phyloP scores from a whole-genome alignment of 345 rosid genomes.

The Pistacia integerrima region DNA sequence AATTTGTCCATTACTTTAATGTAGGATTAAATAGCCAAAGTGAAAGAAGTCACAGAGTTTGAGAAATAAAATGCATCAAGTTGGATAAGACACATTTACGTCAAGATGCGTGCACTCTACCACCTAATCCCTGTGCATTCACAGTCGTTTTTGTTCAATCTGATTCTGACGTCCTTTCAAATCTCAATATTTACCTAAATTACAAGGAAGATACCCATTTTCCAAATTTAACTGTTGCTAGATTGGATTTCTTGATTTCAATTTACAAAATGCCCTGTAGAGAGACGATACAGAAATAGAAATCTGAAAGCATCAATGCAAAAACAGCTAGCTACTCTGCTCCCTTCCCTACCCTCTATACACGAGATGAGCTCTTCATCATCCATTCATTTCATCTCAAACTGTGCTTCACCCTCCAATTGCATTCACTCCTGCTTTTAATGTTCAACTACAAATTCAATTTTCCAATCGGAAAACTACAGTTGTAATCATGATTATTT shows the following conservation, averaged over 20 bases:
- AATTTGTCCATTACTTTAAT: background rate
- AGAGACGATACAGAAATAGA: no score
- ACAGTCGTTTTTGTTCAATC: conserved; percentile 6
- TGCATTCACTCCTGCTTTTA: background rate
- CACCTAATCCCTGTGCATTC: conserved; percentile 1
- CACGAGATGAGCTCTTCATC: no score
- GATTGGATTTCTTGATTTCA: background rate
- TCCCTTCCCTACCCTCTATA: no score
- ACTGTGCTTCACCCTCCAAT: no score
- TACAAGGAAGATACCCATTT: background rate
- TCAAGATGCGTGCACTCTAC: conserved; percentile 30
- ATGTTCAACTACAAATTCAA: background rate
- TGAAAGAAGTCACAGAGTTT: background rate
- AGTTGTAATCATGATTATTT: no score
- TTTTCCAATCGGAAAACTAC: no score
- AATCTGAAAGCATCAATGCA: no score
- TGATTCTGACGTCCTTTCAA: conserved; percentile 6
- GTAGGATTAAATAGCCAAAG: background rate
- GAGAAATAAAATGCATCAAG: background rate
- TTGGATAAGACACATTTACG: conserved; percentile 17
- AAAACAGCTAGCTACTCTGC: no score
- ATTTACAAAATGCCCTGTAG: background rate
- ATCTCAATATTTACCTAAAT: background rate
- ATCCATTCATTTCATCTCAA: background rate
- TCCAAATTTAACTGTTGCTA: background rate